Conservation (phyloP, 1,139 yeast species). For the Geotrichum siamense region DNA sequence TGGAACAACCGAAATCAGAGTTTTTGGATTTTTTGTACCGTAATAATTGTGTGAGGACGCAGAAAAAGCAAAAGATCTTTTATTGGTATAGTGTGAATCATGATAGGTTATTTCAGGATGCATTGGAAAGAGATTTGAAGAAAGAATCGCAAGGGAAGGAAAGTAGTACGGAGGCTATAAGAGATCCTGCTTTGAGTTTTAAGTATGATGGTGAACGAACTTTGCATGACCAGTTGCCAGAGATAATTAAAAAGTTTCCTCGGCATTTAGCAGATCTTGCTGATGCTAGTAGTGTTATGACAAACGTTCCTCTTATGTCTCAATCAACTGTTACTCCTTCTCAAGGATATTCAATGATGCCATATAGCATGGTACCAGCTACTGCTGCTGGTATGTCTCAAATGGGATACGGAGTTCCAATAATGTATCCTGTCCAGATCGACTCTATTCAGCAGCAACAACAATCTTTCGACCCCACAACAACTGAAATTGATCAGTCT, state of each 20-base stretch:
- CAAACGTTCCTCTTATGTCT: slow-evolving; percentile 15
- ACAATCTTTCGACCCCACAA: background rate
- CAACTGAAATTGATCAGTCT: background rate
- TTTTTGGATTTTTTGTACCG: slow-evolving; percentile 79
- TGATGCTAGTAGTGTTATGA: slow-evolving; percentile 28
- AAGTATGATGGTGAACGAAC: slow-evolving; percentile 35
- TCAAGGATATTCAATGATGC: background rate
- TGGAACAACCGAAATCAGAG: slow-evolving; percentile 82
- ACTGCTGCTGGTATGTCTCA: background rate
- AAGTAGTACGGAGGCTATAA: slow-evolving; percentile 36
- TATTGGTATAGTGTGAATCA: slow-evolving; percentile 97
- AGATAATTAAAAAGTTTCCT: slow-evolving; percentile 29
- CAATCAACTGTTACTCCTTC: background rate
- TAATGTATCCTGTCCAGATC: background rate
- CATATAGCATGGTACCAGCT: background rate
- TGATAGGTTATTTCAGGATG: slow-evolving; percentile 88
- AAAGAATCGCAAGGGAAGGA: slow-evolving; percentile 46
- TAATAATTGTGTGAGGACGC: slow-evolving; percentile 85
- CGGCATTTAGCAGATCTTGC: slow-evolving; percentile 32
- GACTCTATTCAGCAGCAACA: background rate
- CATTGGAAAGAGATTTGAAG: slow-evolving; percentile 84
- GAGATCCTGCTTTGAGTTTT: slow-evolving; percentile 41
- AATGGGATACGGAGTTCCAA: background rate
- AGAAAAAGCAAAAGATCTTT: slow-evolving; percentile 93
- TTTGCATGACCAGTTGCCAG: slow-evolving; percentile 35